Evolutionary conservation across 192 early-diverging fungal genomes (phyloP).

Genomic region (Coemansia sp.): DNA sequence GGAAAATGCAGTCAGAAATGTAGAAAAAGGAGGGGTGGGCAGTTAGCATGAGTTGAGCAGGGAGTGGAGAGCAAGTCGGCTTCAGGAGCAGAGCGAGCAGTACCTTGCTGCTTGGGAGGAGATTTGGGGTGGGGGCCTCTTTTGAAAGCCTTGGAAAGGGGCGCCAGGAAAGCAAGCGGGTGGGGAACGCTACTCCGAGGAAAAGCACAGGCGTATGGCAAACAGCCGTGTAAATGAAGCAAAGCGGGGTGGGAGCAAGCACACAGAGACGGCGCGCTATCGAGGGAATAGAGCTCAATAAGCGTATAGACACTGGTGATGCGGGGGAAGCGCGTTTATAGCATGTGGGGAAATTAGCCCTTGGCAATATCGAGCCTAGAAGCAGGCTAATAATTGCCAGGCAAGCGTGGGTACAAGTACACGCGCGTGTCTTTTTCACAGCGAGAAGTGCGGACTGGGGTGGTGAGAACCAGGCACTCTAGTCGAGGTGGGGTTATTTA

Average conservation of each 20-base stretch:
- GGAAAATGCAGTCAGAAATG: slow-evolving; percentile 1
- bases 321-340: slow-evolving; percentile 12
- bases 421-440: not conserved
- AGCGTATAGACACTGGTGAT: not conserved
- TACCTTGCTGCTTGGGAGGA: not conserved
- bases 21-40: not conserved
- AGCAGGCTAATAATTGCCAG: not conserved
- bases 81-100: not conserved
- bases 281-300: slow-evolving; percentile 3
- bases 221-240: slow-evolving; percentile 4
- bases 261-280: not conserved
- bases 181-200: not conserved
- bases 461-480: slow-evolving; percentile 8
- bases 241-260: slow-evolving; percentile 21
- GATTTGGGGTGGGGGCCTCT: not conserved
- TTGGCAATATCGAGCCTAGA: slow-evolving; percentile 5
- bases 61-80: not conserved
- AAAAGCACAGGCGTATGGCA: not conserved
- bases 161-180: not conserved
- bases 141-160: not conserved
- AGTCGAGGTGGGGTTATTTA: not conserved
- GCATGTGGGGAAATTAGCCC: slow-evolving; percentile 6
- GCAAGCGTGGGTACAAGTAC: slow-evolving; percentile 8
- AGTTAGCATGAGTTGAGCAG: slow-evolving; percentile 4
- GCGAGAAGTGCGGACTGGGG: not conserved